phyloP scores from a whole-genome alignment of 345 rosid genomes.

The Sonneratia alba region DNA sequence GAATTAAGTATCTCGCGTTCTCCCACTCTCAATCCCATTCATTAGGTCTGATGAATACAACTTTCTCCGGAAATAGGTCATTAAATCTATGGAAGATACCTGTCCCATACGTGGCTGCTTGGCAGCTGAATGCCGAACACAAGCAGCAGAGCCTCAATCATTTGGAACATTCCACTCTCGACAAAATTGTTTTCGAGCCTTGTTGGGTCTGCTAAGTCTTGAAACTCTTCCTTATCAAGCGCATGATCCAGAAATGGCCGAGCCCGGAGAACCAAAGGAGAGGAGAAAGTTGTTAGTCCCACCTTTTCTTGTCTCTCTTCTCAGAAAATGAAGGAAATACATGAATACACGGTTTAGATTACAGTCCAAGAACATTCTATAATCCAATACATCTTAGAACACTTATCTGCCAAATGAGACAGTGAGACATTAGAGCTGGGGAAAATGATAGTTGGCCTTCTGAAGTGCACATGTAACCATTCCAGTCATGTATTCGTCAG shows the following conservation, averaged over 20 bases:
- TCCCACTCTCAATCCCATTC: constrained; percentile 81
- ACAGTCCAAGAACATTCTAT: too few relatives aligned
- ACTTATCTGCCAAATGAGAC: too few relatives aligned
- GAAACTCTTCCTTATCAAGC: constrained; percentile 49
- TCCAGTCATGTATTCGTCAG: too few relatives aligned
- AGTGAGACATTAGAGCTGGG: too few relatives aligned
- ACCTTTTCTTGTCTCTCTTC: too few relatives aligned
- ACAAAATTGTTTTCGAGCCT: constrained; percentile 54
- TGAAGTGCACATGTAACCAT: too few relatives aligned
- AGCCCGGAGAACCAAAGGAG: constrained; percentile 37
- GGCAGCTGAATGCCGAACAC: constrained; percentile 80
- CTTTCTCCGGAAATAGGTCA: background rate
- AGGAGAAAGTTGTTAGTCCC: background rate
- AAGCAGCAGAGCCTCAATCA: constrained; percentile 88
- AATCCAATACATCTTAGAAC: too few relatives aligned
- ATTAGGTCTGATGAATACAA: constrained; percentile 54
- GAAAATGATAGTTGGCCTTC: too few relatives aligned
- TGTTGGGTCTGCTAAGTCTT: constrained; percentile 61
- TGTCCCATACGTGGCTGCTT: constrained; percentile 94
- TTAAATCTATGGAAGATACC: constrained; percentile 27
- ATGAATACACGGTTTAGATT: too few relatives aligned
- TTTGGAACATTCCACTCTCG: constrained; percentile 56
- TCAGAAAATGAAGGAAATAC: too few relatives aligned
- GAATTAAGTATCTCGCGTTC: constrained; percentile 69
- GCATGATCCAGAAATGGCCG: constrained; percentile 79